Evolutionary conservation across 768 basidiomycete genomes (phyloP).

Genomic region (Cytidiella melzeri): DNA sequence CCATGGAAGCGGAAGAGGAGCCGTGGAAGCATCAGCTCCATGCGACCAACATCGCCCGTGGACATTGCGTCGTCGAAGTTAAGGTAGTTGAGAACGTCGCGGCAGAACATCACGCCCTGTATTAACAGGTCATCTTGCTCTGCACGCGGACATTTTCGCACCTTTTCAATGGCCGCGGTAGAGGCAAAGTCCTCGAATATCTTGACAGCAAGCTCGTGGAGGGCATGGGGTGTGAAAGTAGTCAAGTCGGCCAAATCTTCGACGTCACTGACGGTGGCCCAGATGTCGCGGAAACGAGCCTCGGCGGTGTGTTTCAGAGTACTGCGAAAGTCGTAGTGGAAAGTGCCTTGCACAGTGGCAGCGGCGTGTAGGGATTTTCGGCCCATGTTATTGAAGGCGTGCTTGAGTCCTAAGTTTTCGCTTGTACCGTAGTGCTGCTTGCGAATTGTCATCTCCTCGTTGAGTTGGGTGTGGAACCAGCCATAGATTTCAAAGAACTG

Average conservation of each 20-base stretch:
- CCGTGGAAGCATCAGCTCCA: conserved; percentile 28
- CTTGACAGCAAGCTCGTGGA: conserved; percentile 21
- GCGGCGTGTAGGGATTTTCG: conserved; percentile 17
- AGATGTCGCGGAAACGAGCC: conserved; percentile 31
- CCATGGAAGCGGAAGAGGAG: conserved; percentile 30
- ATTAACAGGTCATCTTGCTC: conserved; percentile 3
- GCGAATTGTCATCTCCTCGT: conserved; percentile 33
- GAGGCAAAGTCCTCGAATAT: conserved; percentile 26
- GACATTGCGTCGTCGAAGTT: too few species aligned
- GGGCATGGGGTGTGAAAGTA: conserved; percentile 18
- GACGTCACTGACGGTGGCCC: conserved; percentile 22
- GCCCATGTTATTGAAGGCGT: too few species aligned
- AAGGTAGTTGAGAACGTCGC: conserved; percentile 9
- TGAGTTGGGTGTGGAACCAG: too few species aligned
- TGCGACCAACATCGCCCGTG: conserved; percentile 27
- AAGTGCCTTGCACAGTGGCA: conserved; percentile 17
- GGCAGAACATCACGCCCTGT: neutral
- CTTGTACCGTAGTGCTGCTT: conserved; percentile 34
- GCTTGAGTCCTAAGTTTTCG: conserved; percentile 13
- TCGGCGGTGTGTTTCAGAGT: conserved; percentile 30
- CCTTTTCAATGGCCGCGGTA: conserved; percentile 20
- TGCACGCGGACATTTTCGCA: conserved; percentile 8
- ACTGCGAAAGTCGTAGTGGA: conserved; percentile 28
- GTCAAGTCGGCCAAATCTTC: conserved; percentile 23
- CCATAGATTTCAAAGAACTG: conserved; percentile 24